Base-by-base conservation (phyloP, 768 basidiomycete species). In the Mycena sanguinolenta region DNA sequence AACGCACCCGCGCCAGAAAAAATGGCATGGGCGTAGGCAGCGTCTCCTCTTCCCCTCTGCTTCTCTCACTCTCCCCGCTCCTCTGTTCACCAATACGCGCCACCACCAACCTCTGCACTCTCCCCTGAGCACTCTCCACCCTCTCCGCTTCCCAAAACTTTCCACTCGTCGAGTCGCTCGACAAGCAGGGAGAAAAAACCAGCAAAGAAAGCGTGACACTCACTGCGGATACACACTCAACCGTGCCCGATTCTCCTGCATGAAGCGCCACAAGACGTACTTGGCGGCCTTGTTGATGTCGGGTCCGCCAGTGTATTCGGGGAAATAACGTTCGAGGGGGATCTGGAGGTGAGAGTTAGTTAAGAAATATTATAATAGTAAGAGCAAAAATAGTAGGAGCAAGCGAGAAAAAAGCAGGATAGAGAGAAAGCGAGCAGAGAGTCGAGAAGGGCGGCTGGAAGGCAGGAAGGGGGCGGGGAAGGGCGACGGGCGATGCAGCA, bases 201-300 rank as follows among this genome's bases (percentile, higher is more conserved):
- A 28, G 27, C 39, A 58, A 44, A 49, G 38, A 61, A 36, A 30
- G 17, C 58, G 71, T 23, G 58, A 14, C 16, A 86, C 92, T 39
- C 71, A 94, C 94, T 98, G 96, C 3, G 96, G 96, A 79, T 97
- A 98, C 23, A 98, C 93, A 66, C 92, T 95, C 73, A 97, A 81
- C 60, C 91, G 80, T 63, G 94, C 94, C 25, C 93, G 83, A 74
- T 97, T 97, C 64, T 93, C 92, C 79, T 97, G 95, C 87, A 96
- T 96, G 75, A 97, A 98, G 75, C 93, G 84, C 96, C 95, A 98
- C 42, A 98, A 83, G 62, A 98, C 96, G 73, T 95, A 97, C 75
- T 96, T 96, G 0, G 96, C 95, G 2, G 95, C 95, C 79, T 97
- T 97, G 83, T 95, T 96, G 79, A 97, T 94, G 75, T 97, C 94